Conservation (phyloP, 371 early-diverging fungal species). For the Thermomucor indicae-seudaticae region DNA sequence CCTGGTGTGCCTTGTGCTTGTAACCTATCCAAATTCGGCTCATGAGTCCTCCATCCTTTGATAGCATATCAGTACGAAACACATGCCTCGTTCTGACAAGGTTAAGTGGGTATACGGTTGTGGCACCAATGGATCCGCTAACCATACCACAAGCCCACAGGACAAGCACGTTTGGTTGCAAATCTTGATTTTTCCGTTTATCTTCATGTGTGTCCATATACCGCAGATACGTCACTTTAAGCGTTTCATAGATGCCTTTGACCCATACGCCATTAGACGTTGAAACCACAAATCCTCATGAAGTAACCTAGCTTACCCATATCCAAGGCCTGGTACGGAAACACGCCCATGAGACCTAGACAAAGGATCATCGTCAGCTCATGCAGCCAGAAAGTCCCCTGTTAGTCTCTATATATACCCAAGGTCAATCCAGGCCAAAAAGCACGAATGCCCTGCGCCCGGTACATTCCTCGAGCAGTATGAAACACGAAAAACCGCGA, state of each 20-base stretch:
- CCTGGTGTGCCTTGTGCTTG: constrained; percentile 84
- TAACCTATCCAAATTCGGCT: constrained; percentile 49
- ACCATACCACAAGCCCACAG: constrained; percentile 74
- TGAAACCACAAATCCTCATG: not conserved
- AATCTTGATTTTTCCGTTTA: constrained; percentile 14
- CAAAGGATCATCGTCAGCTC: no score
- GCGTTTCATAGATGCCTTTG: constrained; percentile 68
- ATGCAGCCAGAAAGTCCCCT: constrained; percentile 22
- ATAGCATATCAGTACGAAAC: no score
- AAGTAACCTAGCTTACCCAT: constrained; percentile 36
- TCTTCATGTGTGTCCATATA: constrained; percentile 39
- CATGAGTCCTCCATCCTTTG: no score
- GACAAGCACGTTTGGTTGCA: constrained; percentile 44
- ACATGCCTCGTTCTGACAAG: constrained; percentile 70
- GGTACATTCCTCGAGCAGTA: constrained; percentile 59
- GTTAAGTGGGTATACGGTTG: constrained; percentile 76
- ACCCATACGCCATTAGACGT: no score
- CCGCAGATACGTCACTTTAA: constrained; percentile 66
- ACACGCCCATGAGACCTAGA: constrained; percentile 63
- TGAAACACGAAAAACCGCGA: constrained; percentile 23
- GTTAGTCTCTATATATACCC: no score
- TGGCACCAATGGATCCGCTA: constrained; percentile 69
- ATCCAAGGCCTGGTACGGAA: constrained; percentile 82
- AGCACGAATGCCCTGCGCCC: constrained; percentile 54
- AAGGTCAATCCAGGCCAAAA: constrained; percentile 78